A percentile compares a stretch with the other conserved stretches of the same genome.
phyloP scores from a whole-genome alignment of 2,329 filamentous ascomycete genomes.

The Trichoderma sp. region DNA sequence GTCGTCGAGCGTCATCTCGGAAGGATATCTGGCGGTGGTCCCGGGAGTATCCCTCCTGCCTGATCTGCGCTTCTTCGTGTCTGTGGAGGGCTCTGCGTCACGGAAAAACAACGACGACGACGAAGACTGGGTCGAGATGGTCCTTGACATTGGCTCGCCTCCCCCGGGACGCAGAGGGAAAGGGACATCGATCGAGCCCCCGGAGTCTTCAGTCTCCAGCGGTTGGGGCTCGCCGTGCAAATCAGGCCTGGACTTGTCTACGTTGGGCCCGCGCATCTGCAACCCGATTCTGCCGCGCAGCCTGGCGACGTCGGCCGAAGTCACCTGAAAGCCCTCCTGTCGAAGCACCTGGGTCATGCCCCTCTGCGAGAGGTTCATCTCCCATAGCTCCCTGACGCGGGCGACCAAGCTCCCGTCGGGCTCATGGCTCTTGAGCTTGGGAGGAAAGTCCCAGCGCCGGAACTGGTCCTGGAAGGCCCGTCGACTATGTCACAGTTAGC shows the following conservation, averaged over 20 bases:
- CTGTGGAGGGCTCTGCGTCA: not conserved
- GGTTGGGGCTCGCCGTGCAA: not conserved
- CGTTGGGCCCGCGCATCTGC: constrained; percentile 62
- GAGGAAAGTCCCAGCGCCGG: constrained; percentile 77
- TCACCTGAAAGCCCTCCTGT: constrained; percentile 72
- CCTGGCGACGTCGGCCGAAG: constrained; percentile 69
- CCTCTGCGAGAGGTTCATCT: constrained; percentile 68
- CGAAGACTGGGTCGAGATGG: not conserved
- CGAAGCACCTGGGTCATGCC: constrained; percentile 73
- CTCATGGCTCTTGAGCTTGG: constrained; percentile 71
- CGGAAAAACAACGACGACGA: not conserved
- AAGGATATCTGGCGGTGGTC: constrained; percentile 74
- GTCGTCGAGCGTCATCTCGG: constrained; percentile 80
- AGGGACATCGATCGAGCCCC: no score
- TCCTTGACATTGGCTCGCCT: not conserved
- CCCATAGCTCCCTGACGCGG: constrained; percentile 77
- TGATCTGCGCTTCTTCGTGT: constrained; percentile 67
- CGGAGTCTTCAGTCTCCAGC: no score
- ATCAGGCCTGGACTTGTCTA: constrained; percentile 50
- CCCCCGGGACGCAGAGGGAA: not conserved
- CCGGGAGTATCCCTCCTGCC: constrained; percentile 68
- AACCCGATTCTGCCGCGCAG: constrained; percentile 70
- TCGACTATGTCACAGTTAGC: constrained; percentile 56
- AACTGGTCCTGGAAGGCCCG: constrained; percentile 76
- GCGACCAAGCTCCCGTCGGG: constrained; percentile 68